Evolutionary conservation across 176 grass and related monocot genomes (phyloP).

Genomic region (Thalia dealbata): DNA sequence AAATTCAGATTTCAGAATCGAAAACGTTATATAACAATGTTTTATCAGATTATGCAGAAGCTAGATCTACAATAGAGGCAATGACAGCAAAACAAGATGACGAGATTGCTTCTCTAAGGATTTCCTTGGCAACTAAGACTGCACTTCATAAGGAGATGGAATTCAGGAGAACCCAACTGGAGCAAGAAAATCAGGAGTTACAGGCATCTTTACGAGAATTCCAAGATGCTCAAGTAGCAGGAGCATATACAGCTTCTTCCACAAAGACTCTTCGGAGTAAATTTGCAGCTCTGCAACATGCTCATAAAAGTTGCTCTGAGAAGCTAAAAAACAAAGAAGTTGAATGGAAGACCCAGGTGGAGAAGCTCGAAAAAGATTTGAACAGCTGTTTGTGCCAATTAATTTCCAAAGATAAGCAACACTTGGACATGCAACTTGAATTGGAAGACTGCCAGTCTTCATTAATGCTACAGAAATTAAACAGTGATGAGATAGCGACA

Average conservation of each 20-base stretch:
- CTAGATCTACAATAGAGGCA: conserved; percentile 43
- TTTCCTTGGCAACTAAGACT: conserved; percentile 49
- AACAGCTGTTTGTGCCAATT: conserved; percentile 34
- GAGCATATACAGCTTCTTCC: conserved; percentile 25
- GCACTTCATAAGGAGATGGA: conserved; percentile 60
- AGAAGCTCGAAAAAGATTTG: conserved; percentile 50
- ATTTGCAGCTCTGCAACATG: conserved; percentile 49
- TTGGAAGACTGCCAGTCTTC: conserved; percentile 31
- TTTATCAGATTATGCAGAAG: conserved; percentile 51
- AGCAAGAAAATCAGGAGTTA: conserved; percentile 60
- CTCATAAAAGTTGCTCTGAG: conserved; percentile 46
- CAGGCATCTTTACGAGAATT: conserved; percentile 46
- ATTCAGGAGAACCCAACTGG: conserved; percentile 40
- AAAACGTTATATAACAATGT: conserved; percentile 36
- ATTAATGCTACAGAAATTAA: conserved; percentile 33
- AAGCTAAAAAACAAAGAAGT: conserved; percentile 47
- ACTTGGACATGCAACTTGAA: conserved; percentile 41
- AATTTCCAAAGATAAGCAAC: conserved; percentile 34
- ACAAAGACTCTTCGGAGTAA: conserved; percentile 49
- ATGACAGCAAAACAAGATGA: conserved; percentile 43
- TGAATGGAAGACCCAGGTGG: conserved; percentile 40
- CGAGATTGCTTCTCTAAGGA: conserved; percentile 68
- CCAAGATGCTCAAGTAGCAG: conserved; percentile 51
- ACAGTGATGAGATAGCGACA: conserved; percentile 33
- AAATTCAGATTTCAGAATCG: conserved; percentile 54